Evolutionary conservation across 2,329 filamentous ascomycete genomes (phyloP), one percentile per base, ranked within the genome.

Genomic region (Cladorrhinum sp.): DNA sequence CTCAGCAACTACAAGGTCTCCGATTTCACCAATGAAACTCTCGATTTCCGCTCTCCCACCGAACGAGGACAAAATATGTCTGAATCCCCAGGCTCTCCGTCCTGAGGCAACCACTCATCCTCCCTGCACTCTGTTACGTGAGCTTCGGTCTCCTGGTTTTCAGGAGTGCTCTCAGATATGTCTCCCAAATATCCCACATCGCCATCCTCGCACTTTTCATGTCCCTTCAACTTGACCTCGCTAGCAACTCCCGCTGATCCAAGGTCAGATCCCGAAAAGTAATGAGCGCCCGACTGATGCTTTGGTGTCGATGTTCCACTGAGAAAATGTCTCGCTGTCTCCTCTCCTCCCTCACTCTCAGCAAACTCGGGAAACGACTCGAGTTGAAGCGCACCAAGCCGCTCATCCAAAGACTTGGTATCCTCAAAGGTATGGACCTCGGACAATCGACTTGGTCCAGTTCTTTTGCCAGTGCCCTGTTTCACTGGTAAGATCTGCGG

Each of bases 361-460:
- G 36, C 30, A 20, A 61, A 57, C 20, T 58, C 23, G 1, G 55
- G 50, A 28, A 58, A 58, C 2, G 59, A 58, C 21, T 58, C 55
- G 2, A 61, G 48, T 4, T 50, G 24, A 20, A 48, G 42, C 8
- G 42, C 24, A 26, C 42, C 21, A 36, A 36, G 14, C 23, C 23
- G 21, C 14, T 50, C 50, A 16, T 46, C 50, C 49, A 49, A 7
- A 18, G n/a, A 18, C 8, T 28, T 49, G n/a, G 23, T 18, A 16
- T 20, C 18, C 42, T 60, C 54, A n/a, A 48, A 33, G 14, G n/a
- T 61, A n/a, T 46, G 26, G 1, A 58, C n/a, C 30, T 61, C 55
- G 10, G 59, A 61, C 46, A 63, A 39, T 1, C 49, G 59, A 48
- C 52, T 58, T 8, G 42, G 59, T 23, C 55, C 46, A 12, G 23